phyloP scores from a whole-genome alignment of 2,329 filamentous ascomycete species.

The Diplocarpon mali region DNA sequence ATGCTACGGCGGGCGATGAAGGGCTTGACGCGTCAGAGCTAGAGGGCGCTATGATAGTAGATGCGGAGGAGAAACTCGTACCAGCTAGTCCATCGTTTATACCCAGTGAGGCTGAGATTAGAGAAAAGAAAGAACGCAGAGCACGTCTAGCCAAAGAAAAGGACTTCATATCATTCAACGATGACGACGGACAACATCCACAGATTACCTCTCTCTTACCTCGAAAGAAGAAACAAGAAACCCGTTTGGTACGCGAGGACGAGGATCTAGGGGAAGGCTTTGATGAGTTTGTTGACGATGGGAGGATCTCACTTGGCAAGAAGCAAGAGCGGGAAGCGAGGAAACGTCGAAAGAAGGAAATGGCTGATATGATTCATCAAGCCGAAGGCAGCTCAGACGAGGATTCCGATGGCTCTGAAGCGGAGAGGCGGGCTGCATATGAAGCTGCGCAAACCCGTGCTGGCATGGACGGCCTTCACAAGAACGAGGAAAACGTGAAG shows the following conservation, averaged over 20 bases:
- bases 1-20: slow-evolving; percentile 35
- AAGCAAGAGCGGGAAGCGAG: slow-evolving; percentile 66
- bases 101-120: slow-evolving; percentile 74
- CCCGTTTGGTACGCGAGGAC: slow-evolving; percentile 70
- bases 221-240: slow-evolving; percentile 54
- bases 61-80: slow-evolving; percentile 25
- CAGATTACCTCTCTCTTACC: slow-evolving; percentile 31
- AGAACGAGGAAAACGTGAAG: slow-evolving; percentile 32
- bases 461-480: slow-evolving; percentile 64
- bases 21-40: slow-evolving; percentile 49
- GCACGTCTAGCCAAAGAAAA: slow-evolving; percentile 68
- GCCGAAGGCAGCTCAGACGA: slow-evolving; percentile 59
- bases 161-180: slow-evolving; percentile 55
- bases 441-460: slow-evolving; percentile 77
- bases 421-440: slow-evolving; percentile 68
- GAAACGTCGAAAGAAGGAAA: slow-evolving; percentile 58
- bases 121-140: slow-evolving; percentile 80
- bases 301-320: slow-evolving; percentile 63
- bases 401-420: slow-evolving; percentile 57
- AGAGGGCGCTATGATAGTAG: slow-evolving; percentile 54
- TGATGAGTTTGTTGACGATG: slow-evolving; percentile 83
- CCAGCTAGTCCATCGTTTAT: slow-evolving; percentile 38
- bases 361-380: slow-evolving; percentile 71
- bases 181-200: slow-evolving; percentile 32
- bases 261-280: slow-evolving; percentile 91